Conservation (phyloP, 345 rosid genomes). For the Carallia brachiata region DNA sequence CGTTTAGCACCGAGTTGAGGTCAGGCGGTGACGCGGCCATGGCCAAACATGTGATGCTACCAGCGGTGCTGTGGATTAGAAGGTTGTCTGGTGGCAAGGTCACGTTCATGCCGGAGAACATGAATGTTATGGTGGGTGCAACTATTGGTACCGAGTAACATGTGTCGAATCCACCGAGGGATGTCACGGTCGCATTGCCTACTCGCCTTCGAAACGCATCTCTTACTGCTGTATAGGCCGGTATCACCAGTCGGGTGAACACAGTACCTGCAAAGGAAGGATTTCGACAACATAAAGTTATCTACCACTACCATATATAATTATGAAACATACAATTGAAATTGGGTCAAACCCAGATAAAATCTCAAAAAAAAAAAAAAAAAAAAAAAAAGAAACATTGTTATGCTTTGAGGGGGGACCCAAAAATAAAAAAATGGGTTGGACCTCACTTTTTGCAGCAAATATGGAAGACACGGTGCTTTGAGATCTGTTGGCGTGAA, state of each 20-base stretch:
- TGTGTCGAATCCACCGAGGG: constrained; percentile 91
- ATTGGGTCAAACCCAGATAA: no score
- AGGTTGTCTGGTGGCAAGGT: constrained; percentile 75
- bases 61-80: constrained; percentile 79
- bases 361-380: neutral
- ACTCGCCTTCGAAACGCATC: constrained; percentile 65
- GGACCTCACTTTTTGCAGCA: constrained; percentile 1
- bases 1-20: constrained; percentile 83
- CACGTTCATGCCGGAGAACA: constrained; percentile 87
- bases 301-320: neutral
- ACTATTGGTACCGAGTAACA: constrained; percentile 69
- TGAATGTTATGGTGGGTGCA: constrained; percentile 67
- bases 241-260: constrained; percentile 65
- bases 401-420: no score
- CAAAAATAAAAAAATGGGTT: no score
- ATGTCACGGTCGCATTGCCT: constrained; percentile 50
- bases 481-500: no score
- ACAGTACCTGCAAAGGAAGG: constrained; percentile 53
- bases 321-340: neutral
- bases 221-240: constrained; percentile 71
- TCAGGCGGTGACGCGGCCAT: constrained; percentile 85
- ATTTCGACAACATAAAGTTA: neutral
- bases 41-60: constrained; percentile 73
- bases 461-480: no score
- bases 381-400: no score